Conservation (phyloP, 75 land plant species). For the Adiantum capillusveneris region DNA sequence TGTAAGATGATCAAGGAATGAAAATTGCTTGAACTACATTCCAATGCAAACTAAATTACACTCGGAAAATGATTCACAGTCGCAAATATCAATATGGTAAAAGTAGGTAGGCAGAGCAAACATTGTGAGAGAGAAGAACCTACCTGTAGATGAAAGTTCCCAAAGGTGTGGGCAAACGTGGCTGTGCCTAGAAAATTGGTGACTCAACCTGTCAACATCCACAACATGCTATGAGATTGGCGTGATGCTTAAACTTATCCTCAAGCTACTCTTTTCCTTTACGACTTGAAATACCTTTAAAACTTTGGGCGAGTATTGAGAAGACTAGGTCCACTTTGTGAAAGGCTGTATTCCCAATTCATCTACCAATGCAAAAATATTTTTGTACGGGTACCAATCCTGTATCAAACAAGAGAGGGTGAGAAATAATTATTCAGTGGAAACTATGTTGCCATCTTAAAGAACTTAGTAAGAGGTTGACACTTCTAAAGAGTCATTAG, state of each 20-base stretch:
- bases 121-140: conserved; percentile 22
- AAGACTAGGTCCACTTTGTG: conserved; percentile 63
- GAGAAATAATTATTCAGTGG: too few species aligned
- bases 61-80: conserved; percentile 4
- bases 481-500: too few species aligned
- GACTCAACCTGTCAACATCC: conserved; percentile 66
- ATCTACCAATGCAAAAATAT: conserved; percentile 68
- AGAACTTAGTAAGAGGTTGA: too few species aligned
- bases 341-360: conserved; percentile 74
- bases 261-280: neutral
- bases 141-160: conserved; percentile 69
- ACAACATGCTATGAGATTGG: too few species aligned
- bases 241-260: too few species aligned
- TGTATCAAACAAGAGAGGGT: too few species aligned
- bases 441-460: too few species aligned
- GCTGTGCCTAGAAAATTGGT: conserved; percentile 63
- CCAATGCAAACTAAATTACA: neutral
- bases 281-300: conserved; percentile 48
- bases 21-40: conserved; percentile 54
- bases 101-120: too few species aligned
- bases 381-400: conserved; percentile 73
- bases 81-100: neutral
- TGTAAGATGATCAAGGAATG: conserved; percentile 60
- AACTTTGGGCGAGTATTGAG: conserved; percentile 67
- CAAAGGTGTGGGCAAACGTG: conserved; percentile 71